These are phyloP conservation scores for Nicotiana rustica DNA, from an alignment of 305 asterid genomes.

Conservation along the genomic window DNA sequence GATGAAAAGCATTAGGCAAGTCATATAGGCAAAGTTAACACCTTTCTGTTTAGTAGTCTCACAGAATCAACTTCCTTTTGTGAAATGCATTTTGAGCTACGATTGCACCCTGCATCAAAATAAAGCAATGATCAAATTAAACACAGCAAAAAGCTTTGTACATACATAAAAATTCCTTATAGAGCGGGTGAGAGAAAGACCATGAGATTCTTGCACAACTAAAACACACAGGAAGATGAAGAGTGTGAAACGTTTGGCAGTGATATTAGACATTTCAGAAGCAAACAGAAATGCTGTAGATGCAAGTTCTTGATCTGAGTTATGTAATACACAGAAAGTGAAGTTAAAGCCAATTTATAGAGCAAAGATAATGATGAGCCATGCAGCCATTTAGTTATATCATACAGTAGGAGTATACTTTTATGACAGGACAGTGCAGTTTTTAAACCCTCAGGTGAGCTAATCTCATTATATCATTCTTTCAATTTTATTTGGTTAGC, in stretches of 20 bases:
- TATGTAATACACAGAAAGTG: not conserved
- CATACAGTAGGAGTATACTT: not conserved
- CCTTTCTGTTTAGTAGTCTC: conserved; percentile 22
- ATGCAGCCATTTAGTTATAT: conserved; percentile 33
- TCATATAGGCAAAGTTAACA: not conserved
- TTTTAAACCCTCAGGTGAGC: not conserved
- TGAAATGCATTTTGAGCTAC: conserved; percentile 26
- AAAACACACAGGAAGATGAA: conserved; percentile 16
- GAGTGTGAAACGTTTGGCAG: conserved; percentile 4
- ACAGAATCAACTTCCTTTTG: conserved; percentile 20
- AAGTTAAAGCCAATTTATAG: conserved; percentile 33
- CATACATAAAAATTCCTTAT: not conserved
- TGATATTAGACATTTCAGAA: conserved; percentile 25
- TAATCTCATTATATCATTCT: too few relatives aligned
- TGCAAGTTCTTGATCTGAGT: not conserved
- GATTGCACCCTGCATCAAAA: not conserved
- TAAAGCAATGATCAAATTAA: not conserved
- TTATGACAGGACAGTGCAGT: conserved; percentile 25
- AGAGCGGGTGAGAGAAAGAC: not conserved
- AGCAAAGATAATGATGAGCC: conserved; percentile 33
- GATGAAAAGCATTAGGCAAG: not conserved
- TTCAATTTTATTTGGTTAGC: too few relatives aligned
- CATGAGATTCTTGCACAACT: conserved; percentile 34
- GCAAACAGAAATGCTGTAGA: not conserved
- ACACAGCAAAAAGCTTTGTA: not conserved